Evolutionary conservation across 2,329 filamentous ascomycete species (phyloP), one percentile per base, ranked within the genome.

Genomic region (Colletotrichum lupini): DNA sequence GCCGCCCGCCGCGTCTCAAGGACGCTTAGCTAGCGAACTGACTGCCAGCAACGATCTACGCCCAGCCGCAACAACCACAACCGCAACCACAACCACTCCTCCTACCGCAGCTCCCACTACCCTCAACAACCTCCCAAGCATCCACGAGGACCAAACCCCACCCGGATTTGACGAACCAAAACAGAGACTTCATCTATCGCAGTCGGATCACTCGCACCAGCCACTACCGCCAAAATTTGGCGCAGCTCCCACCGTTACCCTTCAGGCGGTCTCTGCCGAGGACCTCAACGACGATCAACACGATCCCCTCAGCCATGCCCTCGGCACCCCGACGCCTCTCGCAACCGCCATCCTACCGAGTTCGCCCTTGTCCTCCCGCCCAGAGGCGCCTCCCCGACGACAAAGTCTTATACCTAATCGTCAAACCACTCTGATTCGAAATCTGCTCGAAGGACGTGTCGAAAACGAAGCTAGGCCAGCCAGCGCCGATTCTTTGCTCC

Each of bases 371-470:
- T 59, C 68, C 28, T 24, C 57, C 26, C 63, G 77, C 32, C 77
- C 79, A 19, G 59, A 77, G 35, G 79, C 75, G n/a, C 78, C 80
- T 16, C 77, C 76, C 42, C 77, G 84, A 73, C 82, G 82, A 67
- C 86, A 87, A 77, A 87, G 85, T 74, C 80, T 87, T 59, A 77
- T 88, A 22, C 84, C 83, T 35, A 82, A 79, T 77, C 83, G 81
- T 74, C 87, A 86, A 76, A 83, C 82, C 52, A 84, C 80, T 62
- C 78, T 87, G 74, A 89, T 90, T 77, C 87, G 84, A 75, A 87
- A 87, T 12, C 83, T 92, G 60, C 85, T 92, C 74, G 84, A 87
- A 76, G 79, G 83, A 32, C 79, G 84, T 65, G 75, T 80, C 32
- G 57, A 73, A 75, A 78, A 81, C 76, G 83, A 84, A 69, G 58